Evolutionary conservation across 106 monocot species (phyloP).

Genomic region (Allium cepa): DNA sequence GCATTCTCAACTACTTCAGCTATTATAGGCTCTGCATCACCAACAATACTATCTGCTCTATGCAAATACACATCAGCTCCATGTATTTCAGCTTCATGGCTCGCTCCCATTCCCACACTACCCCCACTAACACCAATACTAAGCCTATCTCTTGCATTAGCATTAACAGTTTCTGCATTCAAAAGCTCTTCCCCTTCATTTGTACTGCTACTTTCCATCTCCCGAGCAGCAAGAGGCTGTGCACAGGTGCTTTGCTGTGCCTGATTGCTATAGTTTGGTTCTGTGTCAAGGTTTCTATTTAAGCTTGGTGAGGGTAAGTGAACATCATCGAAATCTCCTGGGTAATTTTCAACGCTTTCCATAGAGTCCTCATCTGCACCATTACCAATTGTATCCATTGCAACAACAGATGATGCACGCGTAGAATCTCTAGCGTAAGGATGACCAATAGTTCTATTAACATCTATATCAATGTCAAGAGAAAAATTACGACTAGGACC

Average conservation of each 20-base stretch:
- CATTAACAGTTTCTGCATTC: constrained; percentile 73
- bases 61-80: constrained; percentile 72
- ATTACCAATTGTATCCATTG: constrained; percentile 74
- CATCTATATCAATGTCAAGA: constrained; percentile 61
- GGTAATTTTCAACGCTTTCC: constrained; percentile 99
- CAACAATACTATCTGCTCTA: constrained; percentile 50
- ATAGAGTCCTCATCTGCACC: constrained; percentile 66
- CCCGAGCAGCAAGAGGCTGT: constrained; percentile 66
- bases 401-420: constrained; percentile 89
- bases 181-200: constrained; percentile 85
- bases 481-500: constrained; percentile 57
- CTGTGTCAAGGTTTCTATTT: constrained; percentile 50
- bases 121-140: constrained; percentile 96
- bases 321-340: constrained; percentile 60
- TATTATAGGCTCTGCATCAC: constrained; percentile 64
- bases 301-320: constrained; percentile 45
- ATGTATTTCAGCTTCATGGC: constrained; percentile 99
- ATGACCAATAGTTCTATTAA: constrained; percentile 33
- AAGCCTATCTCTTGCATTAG: constrained; percentile 62
- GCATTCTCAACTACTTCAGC: constrained; percentile 84
- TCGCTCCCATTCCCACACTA: constrained; percentile 95
- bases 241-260: constrained; percentile 78
- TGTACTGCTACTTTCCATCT: constrained; percentile 79
- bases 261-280: constrained; percentile 67
- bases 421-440: constrained; percentile 65